Conservation (phyloP, 177 flowering plant genomes). For the Vitis hybrid region DNA sequence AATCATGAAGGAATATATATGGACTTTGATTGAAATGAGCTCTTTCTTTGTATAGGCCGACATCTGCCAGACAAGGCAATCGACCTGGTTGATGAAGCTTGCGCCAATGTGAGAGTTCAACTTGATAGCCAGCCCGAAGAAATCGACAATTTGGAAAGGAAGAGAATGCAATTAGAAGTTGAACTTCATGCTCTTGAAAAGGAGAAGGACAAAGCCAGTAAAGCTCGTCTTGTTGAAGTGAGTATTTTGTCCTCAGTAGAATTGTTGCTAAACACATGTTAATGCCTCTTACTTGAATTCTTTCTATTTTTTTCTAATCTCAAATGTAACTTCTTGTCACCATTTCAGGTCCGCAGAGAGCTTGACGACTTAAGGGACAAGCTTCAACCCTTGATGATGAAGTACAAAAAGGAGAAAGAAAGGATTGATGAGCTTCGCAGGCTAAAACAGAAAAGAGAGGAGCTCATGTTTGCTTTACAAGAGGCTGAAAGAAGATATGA, state of each 20-base stretch:
- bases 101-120: constrained; percentile 98
- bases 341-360: constrained; percentile 65
- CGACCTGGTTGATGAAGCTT: constrained; percentile 94
- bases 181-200: constrained; percentile 92
- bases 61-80: constrained; percentile 95
- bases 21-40: background rate
- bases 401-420: constrained; percentile 79
- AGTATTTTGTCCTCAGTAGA: constrained; percentile 10
- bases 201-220: constrained; percentile 96
- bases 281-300: background rate
- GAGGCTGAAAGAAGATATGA: constrained; percentile 92
- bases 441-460: constrained; percentile 77
- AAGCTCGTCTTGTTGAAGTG: constrained; percentile 79
- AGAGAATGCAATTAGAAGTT: constrained; percentile 80
- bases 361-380: constrained; percentile 88
- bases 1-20: background rate
- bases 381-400: constrained; percentile 86
- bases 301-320: background rate
- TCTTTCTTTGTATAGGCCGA: constrained; percentile 43
- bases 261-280: no score
- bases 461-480: constrained; percentile 56
- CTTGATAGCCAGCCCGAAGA: constrained; percentile 96
- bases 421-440: constrained; percentile 80
- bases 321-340: background rate
- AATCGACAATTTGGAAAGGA: constrained; percentile 86